Base-by-base conservation (phyloP, 2,329 filamentous ascomycete genomes). In the Claviceps fusiformis region DNA sequence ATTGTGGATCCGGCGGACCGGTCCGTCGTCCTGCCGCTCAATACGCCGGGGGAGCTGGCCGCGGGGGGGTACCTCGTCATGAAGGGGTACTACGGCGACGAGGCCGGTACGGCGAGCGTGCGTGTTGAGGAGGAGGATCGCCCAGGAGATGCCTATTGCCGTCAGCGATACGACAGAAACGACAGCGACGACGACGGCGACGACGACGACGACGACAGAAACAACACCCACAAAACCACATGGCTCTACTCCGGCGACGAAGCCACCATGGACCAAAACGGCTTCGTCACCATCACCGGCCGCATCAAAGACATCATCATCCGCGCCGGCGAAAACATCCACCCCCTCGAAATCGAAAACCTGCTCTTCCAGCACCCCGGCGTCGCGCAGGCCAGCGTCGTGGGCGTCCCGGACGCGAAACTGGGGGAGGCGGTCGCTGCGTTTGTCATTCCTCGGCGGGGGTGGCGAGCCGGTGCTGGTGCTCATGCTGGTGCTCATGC, bases 201-300 rank as follows among this genome's bases (percentile, higher is more conserved):
- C 24, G 24, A 24, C 24, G n/a, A n/a, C n/a, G n/a, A n/a, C n/a
- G n/a, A n/a, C n/a, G n/a, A n/a, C n/a, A 24, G 24, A 24, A 24
- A 24, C 24, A 24, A 24, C 24, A 3, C 24, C 24, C 24, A 58
- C 57, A 19, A 76, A 6, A 79, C 76, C 49, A 65, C 86, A 19
- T 97, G 92, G 92, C 93, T 97, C 86, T 77, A 87, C 70, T 95
- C 87, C 0, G 93, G 93, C 24, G 93, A 98, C 64, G 92, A 97
- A 73, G 93, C 90, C 2, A 73, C 75, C 53, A 95, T 97, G 80
- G 89, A 95, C 58, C 75, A 71, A 5, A 77, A 90, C 33, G 93
- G 92, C 2, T 97, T 90, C 66, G 81, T 96, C 2, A 80, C 81
- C 61, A 95, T 97, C 64, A 96, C 90, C 0, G 89, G 91, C 3